A percentile compares a stretch with the other conserved stretches of the same genome.
phyloP scores from a whole-genome alignment of 352 stramenopile genomes.

The Plasmopara halstedii region DNA sequence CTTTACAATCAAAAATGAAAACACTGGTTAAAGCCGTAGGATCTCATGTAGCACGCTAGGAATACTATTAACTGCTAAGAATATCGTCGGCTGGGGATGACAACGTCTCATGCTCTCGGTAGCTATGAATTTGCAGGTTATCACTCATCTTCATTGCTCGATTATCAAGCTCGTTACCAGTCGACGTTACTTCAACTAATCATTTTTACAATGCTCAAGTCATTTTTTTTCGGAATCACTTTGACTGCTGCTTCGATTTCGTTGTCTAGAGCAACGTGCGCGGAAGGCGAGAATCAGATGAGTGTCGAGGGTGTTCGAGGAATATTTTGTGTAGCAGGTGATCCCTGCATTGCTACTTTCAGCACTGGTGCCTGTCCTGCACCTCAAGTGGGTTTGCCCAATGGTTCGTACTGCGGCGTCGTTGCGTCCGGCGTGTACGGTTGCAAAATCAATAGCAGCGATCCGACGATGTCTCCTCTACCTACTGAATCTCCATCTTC shows the following conservation, averaged over 20 bases:
- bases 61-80: too few relatives aligned
- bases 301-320: conserved; percentile 27
- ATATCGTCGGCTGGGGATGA: too few relatives aligned
- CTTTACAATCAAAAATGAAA: conserved; percentile 3
- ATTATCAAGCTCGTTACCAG: conserved; percentile 4
- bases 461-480: conserved; percentile 3
- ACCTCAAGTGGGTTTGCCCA: conserved; percentile 17
- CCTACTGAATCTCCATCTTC: neutral
- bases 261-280: conserved; percentile 9
- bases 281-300: conserved; percentile 18
- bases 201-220: conserved; percentile 19
- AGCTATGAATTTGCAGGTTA: too few relatives aligned
- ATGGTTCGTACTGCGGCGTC: conserved; percentile 29
- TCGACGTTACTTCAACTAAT: neutral
- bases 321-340: conserved; percentile 20
- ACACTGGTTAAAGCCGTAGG: too few relatives aligned
- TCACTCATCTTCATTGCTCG: too few relatives aligned
- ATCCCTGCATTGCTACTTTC: conserved; percentile 21
- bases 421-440: conserved; percentile 28
- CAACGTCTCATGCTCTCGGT: too few relatives aligned
- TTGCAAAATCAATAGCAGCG: conserved; percentile 17
- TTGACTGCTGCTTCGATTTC: conserved; percentile 9
- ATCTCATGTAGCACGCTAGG: too few relatives aligned
- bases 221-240: conserved; percentile 21
- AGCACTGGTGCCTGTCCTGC: conserved; percentile 16